Percentiles rank a stretch among this genome's conserved stretches.
Evolutionary conservation across 164 flowering plant species (phyloP).

Genomic region (Vitis amurensis): DNA sequence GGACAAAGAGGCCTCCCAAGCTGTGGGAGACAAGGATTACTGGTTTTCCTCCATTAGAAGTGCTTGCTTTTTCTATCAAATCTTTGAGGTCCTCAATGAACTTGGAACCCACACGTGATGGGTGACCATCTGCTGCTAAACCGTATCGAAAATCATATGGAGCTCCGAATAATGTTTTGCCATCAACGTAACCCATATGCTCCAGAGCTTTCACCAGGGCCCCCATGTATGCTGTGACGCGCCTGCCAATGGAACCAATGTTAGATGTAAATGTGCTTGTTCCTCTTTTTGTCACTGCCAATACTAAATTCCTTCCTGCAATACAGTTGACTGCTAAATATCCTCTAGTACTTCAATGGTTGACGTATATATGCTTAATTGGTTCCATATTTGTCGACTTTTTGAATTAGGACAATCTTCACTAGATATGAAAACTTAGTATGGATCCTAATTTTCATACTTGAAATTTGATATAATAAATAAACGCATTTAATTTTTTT

Average conservation of each 20-base stretch:
- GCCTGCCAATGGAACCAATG: conserved; percentile 37
- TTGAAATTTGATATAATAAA: too few species aligned
- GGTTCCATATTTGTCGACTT: too few species aligned
- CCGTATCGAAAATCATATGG: conserved; percentile 95
- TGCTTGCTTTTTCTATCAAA: conserved; percentile 67
- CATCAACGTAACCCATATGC: conserved; percentile 55
- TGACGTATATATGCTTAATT: too few species aligned
- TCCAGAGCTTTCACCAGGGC: conserved; percentile 62
- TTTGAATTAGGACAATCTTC: too few species aligned
- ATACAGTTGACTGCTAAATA: too few species aligned
- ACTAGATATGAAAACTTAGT: too few species aligned
- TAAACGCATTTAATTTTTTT: too few species aligned
- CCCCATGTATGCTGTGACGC: conserved; percentile 70
- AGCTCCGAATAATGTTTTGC: conserved; percentile 78
- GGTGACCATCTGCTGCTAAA: conserved; percentile 64
- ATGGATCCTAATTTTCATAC: too few species aligned
- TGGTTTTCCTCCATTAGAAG: conserved; percentile 61
- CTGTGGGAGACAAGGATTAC: conserved; percentile 84
- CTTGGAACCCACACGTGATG: conserved; percentile 57
- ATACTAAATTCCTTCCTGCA: too few species aligned
- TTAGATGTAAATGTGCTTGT: background rate
- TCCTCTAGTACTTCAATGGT: too few species aligned
- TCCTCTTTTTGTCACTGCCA: too few species aligned
- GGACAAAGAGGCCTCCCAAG: conserved; percentile 78
- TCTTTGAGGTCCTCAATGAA: conserved; percentile 61